Conservation (phyloP, 2,329 filamentous ascomycete species). For the Trichoderma pleuroti region DNA sequence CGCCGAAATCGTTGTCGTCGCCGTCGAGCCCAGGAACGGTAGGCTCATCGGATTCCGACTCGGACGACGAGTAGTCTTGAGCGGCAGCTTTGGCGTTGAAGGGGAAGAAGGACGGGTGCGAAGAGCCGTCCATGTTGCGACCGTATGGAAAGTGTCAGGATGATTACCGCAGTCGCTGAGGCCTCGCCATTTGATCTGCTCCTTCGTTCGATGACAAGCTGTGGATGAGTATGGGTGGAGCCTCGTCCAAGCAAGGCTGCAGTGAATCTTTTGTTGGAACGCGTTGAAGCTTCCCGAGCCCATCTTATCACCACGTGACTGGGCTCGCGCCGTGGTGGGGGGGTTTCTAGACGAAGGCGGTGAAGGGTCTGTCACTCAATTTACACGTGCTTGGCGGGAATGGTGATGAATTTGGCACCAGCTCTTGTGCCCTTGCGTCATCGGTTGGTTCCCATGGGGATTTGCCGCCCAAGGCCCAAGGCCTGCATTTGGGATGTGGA, state of each 20-base stretch:
- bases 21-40: constrained; percentile 33
- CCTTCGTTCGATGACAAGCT: background rate
- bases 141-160: background rate
- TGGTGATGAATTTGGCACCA: background rate
- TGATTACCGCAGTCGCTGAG: background rate
- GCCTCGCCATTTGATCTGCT: constrained; percentile 7
- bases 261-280: background rate
- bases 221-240: constrained; percentile 3
- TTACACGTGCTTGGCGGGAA: background rate
- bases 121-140: constrained; percentile 32
- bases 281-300: constrained; percentile 1
- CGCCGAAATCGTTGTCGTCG: constrained; percentile 45
- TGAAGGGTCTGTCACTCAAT: background rate
- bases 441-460: background rate
- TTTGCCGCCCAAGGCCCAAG: background rate
- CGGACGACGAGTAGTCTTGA: constrained; percentile 54
- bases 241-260: background rate
- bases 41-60: constrained; percentile 44
- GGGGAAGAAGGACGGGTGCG: constrained; percentile 40
- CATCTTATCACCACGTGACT: constrained; percentile 35
- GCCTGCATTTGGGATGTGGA: background rate
- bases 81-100: constrained; percentile 50
- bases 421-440: background rate
- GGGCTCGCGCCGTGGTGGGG: background rate
- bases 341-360: background rate